These are phyloP conservation scores for Penicillium canariense DNA, from an alignment of 495 filamentous ascomycete species.

Conservation along the genomic window DNA sequence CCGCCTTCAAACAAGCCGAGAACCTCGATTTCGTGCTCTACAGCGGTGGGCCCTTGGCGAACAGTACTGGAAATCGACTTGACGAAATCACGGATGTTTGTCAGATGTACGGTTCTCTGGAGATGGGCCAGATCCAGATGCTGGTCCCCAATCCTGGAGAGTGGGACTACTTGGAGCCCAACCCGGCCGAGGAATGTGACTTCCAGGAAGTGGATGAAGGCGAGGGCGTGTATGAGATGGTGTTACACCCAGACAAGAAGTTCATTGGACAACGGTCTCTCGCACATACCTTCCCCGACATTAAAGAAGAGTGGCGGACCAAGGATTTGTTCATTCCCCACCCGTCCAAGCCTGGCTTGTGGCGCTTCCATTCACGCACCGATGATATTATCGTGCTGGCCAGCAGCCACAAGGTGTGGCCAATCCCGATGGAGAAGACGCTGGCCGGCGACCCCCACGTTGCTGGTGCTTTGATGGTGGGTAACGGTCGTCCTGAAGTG, in stretches of 20 bases:
- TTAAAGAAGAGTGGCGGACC: slow-evolving; percentile 44
- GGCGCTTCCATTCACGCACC: slow-evolving; percentile 50
- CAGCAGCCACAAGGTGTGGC: slow-evolving; percentile 14
- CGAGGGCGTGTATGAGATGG: slow-evolving; percentile 46
- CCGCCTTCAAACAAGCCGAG: slow-evolving; percentile 16
- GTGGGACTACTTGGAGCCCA: slow-evolving; percentile 52
- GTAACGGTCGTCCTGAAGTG: slow-evolving; percentile 16
- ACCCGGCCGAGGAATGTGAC: slow-evolving; percentile 45
- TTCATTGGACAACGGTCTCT: slow-evolving; percentile 10
- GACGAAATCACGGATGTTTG: slow-evolving; percentile 28
- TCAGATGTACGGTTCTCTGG: slow-evolving; percentile 27
- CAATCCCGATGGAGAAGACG: slow-evolving; percentile 12
- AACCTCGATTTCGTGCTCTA: slow-evolving; percentile 26
- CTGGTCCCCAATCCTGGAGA: slow-evolving; percentile 30
- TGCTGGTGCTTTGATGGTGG: slow-evolving; percentile 15
- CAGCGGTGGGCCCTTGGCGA: slow-evolving; percentile 26
- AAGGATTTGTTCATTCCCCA: slow-evolving; percentile 55
- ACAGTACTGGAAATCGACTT: slow-evolving; percentile 19
- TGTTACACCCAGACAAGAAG: slow-evolving; percentile 22
- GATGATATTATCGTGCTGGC: slow-evolving; percentile 42
- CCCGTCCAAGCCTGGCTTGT: slow-evolving; percentile 44
- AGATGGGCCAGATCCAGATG: slow-evolving; percentile 20
- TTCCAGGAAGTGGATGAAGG: slow-evolving; percentile 31
- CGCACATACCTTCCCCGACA: slow-evolving; percentile 24
- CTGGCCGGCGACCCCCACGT: slow-evolving; percentile 6